These are phyloP conservation scores for Sparassis latifolia DNA, from an alignment of 1,284 basidiomycete genomes.

Conservation along the genomic window DNA sequence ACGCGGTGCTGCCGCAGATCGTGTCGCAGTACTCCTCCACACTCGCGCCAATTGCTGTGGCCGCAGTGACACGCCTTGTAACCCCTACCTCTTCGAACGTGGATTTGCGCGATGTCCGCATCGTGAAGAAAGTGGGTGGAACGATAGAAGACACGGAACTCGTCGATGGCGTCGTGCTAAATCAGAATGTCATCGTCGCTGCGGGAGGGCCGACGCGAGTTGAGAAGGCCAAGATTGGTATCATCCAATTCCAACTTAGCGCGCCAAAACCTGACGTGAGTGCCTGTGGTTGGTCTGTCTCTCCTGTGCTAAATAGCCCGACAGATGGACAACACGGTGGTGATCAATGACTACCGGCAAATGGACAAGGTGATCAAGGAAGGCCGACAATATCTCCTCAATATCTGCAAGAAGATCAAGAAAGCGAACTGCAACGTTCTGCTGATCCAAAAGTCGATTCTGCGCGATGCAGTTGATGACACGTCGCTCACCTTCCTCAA, in stretches of 20 bases:
- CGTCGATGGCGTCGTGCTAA: conserved; percentile 92
- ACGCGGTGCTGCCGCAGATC: conserved; percentile 51
- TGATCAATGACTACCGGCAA: conserved; percentile 99
- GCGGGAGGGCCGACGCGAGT: conserved; percentile 93
- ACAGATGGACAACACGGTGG: conserved; percentile 99
- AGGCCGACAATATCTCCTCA: conserved; percentile 95
- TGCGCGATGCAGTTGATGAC: conserved; percentile 98
- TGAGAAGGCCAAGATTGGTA: conserved; percentile 98
- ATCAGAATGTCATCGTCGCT: conserved; percentile 88
- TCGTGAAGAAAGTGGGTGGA: conserved; percentile 98
- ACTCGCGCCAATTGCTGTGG: conserved; percentile 94
- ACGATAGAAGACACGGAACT: conserved; percentile 99
- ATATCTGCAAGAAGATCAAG: conserved; percentile 99
- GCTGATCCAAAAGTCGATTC: conserved; percentile 97
- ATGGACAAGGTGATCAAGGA: conserved; percentile 99
- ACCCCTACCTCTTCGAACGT: conserved; percentile 88
- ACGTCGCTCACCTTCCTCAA: conserved; percentile 98
- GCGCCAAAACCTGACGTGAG: conserved; percentile 96
- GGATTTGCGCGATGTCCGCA: conserved; percentile 91
- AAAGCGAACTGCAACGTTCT: conserved; percentile 99
- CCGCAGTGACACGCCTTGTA: conserved; percentile 88
- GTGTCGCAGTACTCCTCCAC: conserved; percentile 99
- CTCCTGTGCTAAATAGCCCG: no score
- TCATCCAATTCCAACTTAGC: conserved; percentile 98
- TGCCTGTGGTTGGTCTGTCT: conserved; percentile 6